These are phyloP conservation scores for Citrus sinensis DNA, from an alignment of 345 rosid species.

Conservation along the genomic window DVS_A1.0 CM039165.1:27138501-27139000, in stretches of 20 bases:
- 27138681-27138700: neutral
- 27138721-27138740: neutral
- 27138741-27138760: conserved; percentile 56
- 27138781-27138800: conserved; percentile 79
- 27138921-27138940: neutral
- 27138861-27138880: neutral
- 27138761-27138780: conserved; percentile 89
- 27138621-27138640: neutral
- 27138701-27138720: neutral
- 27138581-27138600: neutral
- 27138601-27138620: neutral
- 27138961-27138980: neutral
- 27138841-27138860: conserved; percentile 92
- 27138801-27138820: conserved; percentile 87
- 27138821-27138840: conserved; percentile 76
- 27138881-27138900: neutral
- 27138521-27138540: neutral
- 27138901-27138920: neutral
- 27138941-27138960: neutral
- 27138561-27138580: neutral
- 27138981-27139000: neutral
- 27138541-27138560: neutral
- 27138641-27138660: neutral
- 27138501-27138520: neutral
- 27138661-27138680: neutral